Conservation (phyloP, 768 basidiomycete genomes). For the Coprinellus micaceus region DNA sequence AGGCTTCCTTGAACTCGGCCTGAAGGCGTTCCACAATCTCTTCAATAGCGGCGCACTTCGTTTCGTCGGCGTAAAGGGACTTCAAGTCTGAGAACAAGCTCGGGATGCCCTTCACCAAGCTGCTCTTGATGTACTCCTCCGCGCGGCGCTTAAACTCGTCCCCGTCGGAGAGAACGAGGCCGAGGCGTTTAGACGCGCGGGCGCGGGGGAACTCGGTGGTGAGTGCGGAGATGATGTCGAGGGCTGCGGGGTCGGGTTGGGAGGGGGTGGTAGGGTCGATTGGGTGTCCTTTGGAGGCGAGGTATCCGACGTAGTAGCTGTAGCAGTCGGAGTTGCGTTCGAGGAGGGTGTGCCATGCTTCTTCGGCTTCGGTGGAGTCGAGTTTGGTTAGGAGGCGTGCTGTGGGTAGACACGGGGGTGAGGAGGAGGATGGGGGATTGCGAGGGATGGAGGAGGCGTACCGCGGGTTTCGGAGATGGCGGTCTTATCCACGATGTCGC, state of each 20-base stretch:
- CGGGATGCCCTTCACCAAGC: conserved; percentile 82
- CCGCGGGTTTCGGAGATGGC: conserved; percentile 68
- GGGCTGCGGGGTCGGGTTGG: conserved; percentile 47
- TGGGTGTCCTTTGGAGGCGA: conserved; percentile 56
- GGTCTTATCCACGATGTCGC: conserved; percentile 67
- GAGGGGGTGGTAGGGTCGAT: conserved; percentile 41
- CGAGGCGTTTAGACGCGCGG: conserved; percentile 67
- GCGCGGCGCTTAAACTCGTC: conserved; percentile 66
- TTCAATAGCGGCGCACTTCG: conserved; percentile 68
- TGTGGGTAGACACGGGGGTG: conserved; percentile 24
- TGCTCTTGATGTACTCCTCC: conserved; percentile 62
- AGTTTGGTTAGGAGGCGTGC: conserved; percentile 77
- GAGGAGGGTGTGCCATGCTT: conserved; percentile 77
- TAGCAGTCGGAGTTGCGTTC: conserved; percentile 83
- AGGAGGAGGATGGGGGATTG: conserved; percentile 4
- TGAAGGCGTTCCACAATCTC: conserved; percentile 55
- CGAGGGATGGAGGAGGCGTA: conserved; percentile 20
- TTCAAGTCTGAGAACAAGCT: conserved; percentile 93
- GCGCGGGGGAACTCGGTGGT: conserved; percentile 62
- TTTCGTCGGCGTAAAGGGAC: conserved; percentile 62
- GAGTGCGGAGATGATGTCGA: conserved; percentile 58
- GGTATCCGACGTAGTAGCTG: conserved; percentile 74
- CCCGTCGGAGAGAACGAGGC: conserved; percentile 62
- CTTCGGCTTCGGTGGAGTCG: conserved; percentile 65
- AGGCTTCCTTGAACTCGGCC: conserved; percentile 26